Evolutionary conservation across 352 stramenopile genomes (phyloP).

Genomic region (Globisporangium nagaii): DNA sequence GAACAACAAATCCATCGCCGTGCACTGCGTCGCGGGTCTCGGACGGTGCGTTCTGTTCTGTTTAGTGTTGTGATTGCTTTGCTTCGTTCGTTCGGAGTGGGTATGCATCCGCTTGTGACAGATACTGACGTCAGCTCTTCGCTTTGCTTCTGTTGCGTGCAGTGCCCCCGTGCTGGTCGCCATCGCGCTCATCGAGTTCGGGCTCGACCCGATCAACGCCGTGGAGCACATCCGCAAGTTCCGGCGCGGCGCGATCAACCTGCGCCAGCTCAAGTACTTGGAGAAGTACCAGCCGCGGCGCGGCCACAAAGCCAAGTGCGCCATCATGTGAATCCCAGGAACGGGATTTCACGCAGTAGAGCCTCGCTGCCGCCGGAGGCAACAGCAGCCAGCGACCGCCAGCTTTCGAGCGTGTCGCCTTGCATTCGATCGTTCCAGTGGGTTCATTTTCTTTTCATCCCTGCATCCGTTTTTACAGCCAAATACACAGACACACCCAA

Average conservation of each 20-base stretch:
- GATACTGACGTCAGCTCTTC: too few relatives aligned
- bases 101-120: too few relatives aligned
- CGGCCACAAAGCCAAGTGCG: constrained; percentile 72
- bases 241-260: constrained; percentile 95
- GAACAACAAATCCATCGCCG: constrained; percentile 89
- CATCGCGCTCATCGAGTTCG: constrained; percentile 97
- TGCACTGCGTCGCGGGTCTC: constrained; percentile 97
- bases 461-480: constrained; percentile 1
- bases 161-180: constrained; percentile 95
- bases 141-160: constrained; percentile 2
- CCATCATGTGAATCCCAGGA: constrained; percentile 67
- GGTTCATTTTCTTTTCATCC: constrained; percentile 9
- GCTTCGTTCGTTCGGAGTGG: background rate
- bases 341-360: background rate
- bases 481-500: constrained; percentile 5
- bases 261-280: constrained; percentile 97
- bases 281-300: constrained; percentile 90
- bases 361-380: background rate
- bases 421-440: background rate
- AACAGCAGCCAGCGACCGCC: background rate
- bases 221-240: constrained; percentile 96
- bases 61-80: background rate
- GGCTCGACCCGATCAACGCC: constrained; percentile 93
- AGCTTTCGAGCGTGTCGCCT: background rate
- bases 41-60: constrained; percentile 61